A percentile compares a stretch with the other conserved stretches of the same genome.
Evolutionary conservation across 352 stramenopile genomes (phyloP).

Genomic region (Pythium plurisporium): DNA sequence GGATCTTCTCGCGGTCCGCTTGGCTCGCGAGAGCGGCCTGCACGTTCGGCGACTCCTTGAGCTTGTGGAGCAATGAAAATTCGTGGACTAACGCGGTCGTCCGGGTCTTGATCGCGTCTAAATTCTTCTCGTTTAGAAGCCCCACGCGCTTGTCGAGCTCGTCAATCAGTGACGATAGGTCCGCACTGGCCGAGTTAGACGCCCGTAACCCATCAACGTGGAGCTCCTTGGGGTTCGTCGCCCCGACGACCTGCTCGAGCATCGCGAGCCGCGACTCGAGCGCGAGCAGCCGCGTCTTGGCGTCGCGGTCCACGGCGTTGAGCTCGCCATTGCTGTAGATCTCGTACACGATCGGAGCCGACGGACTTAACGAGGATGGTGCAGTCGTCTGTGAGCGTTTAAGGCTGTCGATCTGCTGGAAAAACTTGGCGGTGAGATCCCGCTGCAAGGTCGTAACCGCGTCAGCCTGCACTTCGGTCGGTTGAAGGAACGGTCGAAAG

Average conservation of each 20-base stretch:
- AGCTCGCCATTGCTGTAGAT: constrained; percentile 77
- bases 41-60: constrained; percentile 65
- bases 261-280: constrained; percentile 58
- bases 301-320: constrained; percentile 60
- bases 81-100: constrained; percentile 74
- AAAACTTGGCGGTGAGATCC: constrained; percentile 67
- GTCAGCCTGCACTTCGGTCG: constrained; percentile 27
- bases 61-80: constrained; percentile 70
- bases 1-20: constrained; percentile 60
- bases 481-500: constrained; percentile 55
- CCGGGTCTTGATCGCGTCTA: constrained; percentile 74
- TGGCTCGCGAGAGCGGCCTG: constrained; percentile 52
- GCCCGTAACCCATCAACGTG: constrained; percentile 38
- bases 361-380: not conserved
- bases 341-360: constrained; percentile 66
- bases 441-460: constrained; percentile 53
- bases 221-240: constrained; percentile 46
- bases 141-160: constrained; percentile 64
- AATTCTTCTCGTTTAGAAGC: constrained; percentile 69
- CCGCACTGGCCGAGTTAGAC: constrained; percentile 13
- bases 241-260: constrained; percentile 56
- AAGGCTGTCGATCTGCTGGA: constrained; percentile 57
- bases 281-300: constrained; percentile 49
- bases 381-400: constrained; percentile 33
- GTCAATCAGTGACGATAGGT: constrained; percentile 44